These are phyloP conservation scores for Ustilago nuda DNA, from an alignment of 1,284 basidiomycete genomes.

Conservation along the genomic window DNA sequence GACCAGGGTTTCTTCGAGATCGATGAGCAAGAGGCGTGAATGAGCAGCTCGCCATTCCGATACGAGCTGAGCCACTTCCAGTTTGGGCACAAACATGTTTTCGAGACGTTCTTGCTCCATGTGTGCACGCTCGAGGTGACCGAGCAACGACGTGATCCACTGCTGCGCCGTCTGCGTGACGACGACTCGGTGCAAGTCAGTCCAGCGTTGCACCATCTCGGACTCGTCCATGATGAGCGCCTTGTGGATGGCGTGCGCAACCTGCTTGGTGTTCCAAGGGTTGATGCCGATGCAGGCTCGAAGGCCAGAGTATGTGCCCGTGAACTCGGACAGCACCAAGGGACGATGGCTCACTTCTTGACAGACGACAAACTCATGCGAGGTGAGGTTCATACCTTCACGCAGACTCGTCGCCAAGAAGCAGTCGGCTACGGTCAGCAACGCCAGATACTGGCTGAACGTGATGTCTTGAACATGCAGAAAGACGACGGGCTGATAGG, in stretches of 20 bases:
- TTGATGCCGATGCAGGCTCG: constrained; percentile 85
- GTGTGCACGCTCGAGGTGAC: constrained; percentile 65
- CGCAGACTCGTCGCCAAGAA: constrained; percentile 85
- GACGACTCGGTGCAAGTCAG: constrained; percentile 85
- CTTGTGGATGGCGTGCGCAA: constrained; percentile 78
- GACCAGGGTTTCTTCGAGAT: constrained; percentile 84
- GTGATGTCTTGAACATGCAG: constrained; percentile 87
- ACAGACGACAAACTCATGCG: constrained; percentile 83
- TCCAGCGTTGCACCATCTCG: constrained; percentile 81
- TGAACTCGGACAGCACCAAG: constrained; percentile 80
- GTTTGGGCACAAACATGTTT: constrained; percentile 63
- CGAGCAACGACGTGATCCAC: constrained; percentile 82
- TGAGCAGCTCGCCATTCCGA: constrained; percentile 71
- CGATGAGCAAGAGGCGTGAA: constrained; percentile 79
- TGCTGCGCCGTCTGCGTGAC: constrained; percentile 87
- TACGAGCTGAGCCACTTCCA: constrained; percentile 67
- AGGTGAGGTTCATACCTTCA: constrained; percentile 86
- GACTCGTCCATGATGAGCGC: constrained; percentile 82
- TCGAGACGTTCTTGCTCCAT: constrained; percentile 61
- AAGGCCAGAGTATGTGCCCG: constrained; percentile 87
- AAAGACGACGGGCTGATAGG: constrained; percentile 88
- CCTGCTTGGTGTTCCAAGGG: constrained; percentile 71
- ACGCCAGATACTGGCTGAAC: constrained; percentile 84
- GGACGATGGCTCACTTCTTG: constrained; percentile 75
- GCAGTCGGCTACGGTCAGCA: constrained; percentile 85